Conservation (phyloP, 2,329 filamentous ascomycete species). For the Leptographium wingfieldii region DNA sequence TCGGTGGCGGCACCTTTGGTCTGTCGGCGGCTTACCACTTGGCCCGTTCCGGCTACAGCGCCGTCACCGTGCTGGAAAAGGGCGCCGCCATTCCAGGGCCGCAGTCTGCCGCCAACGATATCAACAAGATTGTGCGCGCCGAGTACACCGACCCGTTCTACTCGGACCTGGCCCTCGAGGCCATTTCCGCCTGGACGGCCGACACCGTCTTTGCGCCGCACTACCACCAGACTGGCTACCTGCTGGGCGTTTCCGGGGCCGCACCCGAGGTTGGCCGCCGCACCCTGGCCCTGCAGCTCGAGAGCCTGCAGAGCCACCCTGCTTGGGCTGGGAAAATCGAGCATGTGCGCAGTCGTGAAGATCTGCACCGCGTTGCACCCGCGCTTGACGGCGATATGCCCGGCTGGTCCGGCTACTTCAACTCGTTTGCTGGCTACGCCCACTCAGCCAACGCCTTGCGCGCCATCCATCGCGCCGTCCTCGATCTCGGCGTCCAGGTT, state of each 20-base stretch:
- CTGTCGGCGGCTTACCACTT: conserved; percentile 30
- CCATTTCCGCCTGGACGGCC: conserved; percentile 38
- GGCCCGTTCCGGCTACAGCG: conserved; percentile 28
- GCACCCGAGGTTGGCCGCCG: conserved; percentile 34
- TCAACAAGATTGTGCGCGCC: conserved; percentile 46
- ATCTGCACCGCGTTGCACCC: conserved; percentile 18
- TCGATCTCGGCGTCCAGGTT: conserved; percentile 20
- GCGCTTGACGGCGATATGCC: conserved; percentile 30
- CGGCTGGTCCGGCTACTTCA: conserved; percentile 47
- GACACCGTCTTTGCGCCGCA: conserved; percentile 38
- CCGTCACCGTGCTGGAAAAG: conserved; percentile 35
- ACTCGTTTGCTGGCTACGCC: conserved; percentile 43
- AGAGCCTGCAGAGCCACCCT: conserved; percentile 26
- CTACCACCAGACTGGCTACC: conserved; percentile 32
- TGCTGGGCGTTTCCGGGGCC: conserved; percentile 34
- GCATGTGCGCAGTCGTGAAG: neutral
- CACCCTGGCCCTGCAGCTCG: conserved; percentile 29
- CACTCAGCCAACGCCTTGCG: conserved; percentile 39
- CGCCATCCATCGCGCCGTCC: conserved; percentile 30
- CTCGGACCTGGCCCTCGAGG: conserved; percentile 38
- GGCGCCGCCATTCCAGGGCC: neutral
- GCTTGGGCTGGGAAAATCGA: conserved; percentile 26
- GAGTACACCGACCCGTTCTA: conserved; percentile 48
- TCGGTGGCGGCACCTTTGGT: conserved; percentile 22
- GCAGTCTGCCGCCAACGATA: conserved; percentile 1